phyloP scores from a whole-genome alignment of 2,329 filamentous ascomycete species.

The Colletotrichum sp. region DNA sequence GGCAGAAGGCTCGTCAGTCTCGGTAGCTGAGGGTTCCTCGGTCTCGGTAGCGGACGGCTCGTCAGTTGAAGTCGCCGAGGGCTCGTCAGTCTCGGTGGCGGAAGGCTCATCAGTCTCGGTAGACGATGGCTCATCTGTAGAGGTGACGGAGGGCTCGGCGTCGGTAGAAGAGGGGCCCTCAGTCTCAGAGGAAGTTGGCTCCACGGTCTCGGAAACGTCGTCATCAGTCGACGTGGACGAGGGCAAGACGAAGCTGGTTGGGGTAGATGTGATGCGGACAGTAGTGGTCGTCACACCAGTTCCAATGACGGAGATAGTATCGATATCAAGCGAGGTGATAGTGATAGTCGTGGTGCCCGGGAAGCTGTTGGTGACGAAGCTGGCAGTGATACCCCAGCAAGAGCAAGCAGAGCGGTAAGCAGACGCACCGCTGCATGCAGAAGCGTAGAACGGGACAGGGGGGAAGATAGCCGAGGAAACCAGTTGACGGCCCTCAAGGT shows the following conservation, averaged over 20 bases:
- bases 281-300: neutral
- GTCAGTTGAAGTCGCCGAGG: neutral
- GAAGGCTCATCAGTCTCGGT: neutral
- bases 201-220: neutral
- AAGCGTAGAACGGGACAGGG: conserved; percentile 26
- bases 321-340: neutral
- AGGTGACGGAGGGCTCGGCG: neutral
- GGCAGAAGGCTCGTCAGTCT: neutral
- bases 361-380: neutral
- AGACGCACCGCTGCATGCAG: conserved; percentile 22
- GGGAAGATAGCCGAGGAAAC: neutral
- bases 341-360: neutral
- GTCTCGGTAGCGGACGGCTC: neutral
- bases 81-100: neutral
- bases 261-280: neutral
- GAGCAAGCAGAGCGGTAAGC: conserved; percentile 30
- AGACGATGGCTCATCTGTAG: neutral
- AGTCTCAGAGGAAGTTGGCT: neutral
- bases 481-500: neutral
- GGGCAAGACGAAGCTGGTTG: neutral
- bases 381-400: conserved; percentile 27
- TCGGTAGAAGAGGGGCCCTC: neutral
- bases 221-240: neutral
- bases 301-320: neutral
- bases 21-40: neutral